Conservation (phyloP, 2,329 filamentous ascomycete genomes). For the Penicillium griseofulvum region DNA sequence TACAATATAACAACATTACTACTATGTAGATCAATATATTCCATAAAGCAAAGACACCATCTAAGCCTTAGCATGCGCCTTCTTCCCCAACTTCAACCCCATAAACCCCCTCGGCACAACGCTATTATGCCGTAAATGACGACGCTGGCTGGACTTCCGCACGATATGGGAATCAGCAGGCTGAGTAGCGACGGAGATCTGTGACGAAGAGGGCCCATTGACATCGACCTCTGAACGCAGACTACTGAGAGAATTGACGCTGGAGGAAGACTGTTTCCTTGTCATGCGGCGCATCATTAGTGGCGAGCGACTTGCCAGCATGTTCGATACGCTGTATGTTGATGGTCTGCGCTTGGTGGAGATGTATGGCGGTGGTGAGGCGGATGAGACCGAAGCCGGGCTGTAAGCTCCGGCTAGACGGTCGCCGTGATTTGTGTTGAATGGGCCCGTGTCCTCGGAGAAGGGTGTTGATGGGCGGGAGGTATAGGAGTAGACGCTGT, state of each 20-base stretch:
- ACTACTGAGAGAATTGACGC: conserved; percentile 30
- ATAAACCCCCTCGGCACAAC: conserved; percentile 19
- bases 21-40: neutral
- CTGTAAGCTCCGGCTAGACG: conserved; percentile 12
- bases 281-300: conserved; percentile 25
- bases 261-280: conserved; percentile 27
- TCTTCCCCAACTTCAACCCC: conserved; percentile 26
- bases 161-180: conserved; percentile 5
- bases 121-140: conserved; percentile 20
- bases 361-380: conserved; percentile 8
- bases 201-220: conserved; percentile 2
- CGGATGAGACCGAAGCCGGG: conserved; percentile 21
- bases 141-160: conserved; percentile 17
- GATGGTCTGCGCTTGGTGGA: conserved; percentile 22
- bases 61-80: conserved; percentile 14
- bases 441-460: conserved; percentile 16
- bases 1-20: neutral
- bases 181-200: conserved; percentile 7
- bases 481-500: conserved; percentile 18
- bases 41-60: neutral
- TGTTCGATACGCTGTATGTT: conserved; percentile 24
- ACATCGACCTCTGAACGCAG: conserved; percentile 29
- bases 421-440: conserved; percentile 14
- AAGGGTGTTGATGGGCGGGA: conserved; percentile 14
- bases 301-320: conserved; percentile 22